Evolutionary conservation across 352 stramenopile genomes (phyloP), one percentile per base, ranked within the genome.

Genomic region (Phytopythium oedochilum): DNA sequence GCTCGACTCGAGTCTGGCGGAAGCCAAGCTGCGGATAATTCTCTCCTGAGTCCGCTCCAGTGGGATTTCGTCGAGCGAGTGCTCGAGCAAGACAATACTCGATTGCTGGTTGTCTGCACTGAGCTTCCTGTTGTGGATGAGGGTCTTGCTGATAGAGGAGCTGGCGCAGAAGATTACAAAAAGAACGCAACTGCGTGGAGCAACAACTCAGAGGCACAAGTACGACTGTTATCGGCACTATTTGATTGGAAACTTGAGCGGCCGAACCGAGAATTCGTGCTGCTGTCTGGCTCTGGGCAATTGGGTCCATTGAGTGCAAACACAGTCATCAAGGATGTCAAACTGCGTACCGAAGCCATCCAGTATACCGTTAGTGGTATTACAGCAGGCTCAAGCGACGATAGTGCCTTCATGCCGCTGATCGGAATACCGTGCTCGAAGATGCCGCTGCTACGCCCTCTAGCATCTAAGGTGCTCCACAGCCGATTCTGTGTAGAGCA

Each of bases 231-330:
- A 5, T 64, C 56, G 1, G 31, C 82, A 11, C 42, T 91, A 5
- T 88, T 88, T 32, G 76, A 88, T n/a, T 91, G 81, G 81, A 88
- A 87, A 38, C 47, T 91, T 17, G 63, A 82, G 40, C 64, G 72
- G 18, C 58, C 70, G 23, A 73, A 59, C 2, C 70, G 78, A 0
- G 35, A 86, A 10, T 75, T 77, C 42, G 18, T 83, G 10, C 31
- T 89, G 11, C 54, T 91, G 4, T 59, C 63, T 29, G 78, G 81
- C 2, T 68, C 72, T 3, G 72, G 60, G 36, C 59, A 64, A 20
- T 60, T 71, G 0, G 59, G 67, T 0, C 83, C 70, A 29, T 61
- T 68, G 12, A 54, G 35, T 31, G 66, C 70, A 11, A 71, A 50
- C 26, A 82, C 77, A 29, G 45, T 42, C 0, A 65, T 88, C 20